Conservation (phyloP, 2,329 filamentous ascomycete genomes). For the Neonectria magnoliae region DNA sequence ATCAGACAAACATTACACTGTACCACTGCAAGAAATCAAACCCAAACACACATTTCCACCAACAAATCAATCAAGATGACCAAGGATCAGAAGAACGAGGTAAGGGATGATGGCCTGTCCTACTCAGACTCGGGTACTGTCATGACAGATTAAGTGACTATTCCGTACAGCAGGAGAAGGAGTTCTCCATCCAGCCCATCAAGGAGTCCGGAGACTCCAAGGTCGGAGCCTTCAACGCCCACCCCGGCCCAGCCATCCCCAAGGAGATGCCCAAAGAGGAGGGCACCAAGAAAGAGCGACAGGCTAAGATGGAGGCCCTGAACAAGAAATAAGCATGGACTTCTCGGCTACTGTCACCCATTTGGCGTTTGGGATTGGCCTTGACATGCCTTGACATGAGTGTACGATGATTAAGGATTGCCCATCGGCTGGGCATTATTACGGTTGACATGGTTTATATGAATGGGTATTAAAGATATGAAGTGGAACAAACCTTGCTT, state of each 20-base stretch:
- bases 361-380: slow-evolving; percentile 1
- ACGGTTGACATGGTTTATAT: slow-evolving; percentile 28
- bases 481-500: slow-evolving; percentile 15
- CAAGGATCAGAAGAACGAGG: slow-evolving; percentile 47
- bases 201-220: slow-evolving; percentile 55
- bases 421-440: not conserved
- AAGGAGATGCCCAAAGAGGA: slow-evolving; percentile 64
- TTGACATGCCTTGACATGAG: slow-evolving; percentile 24
- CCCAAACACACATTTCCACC: slow-evolving; percentile 7
- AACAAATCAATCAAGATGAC: slow-evolving; percentile 40
- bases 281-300: slow-evolving; percentile 75
- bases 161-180: slow-evolving; percentile 52
- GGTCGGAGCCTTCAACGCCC: slow-evolving; percentile 63
- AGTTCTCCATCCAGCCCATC: slow-evolving; percentile 58
- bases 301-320: slow-evolving; percentile 70
- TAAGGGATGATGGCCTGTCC: slow-evolving; percentile 16
- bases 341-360: not conserved
- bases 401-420: slow-evolving; percentile 33
- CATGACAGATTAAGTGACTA: slow-evolving; percentile 13
- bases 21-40: slow-evolving; percentile 3
- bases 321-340: slow-evolving; percentile 60
- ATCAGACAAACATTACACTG: slow-evolving; percentile 14
- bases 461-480: slow-evolving; percentile 22
- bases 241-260: slow-evolving; percentile 67
- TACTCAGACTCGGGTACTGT: not conserved